These are phyloP conservation scores for Alternaria sp. DNA, from an alignment of 2,329 filamentous ascomycete species.

Conservation along the genomic window DNA sequence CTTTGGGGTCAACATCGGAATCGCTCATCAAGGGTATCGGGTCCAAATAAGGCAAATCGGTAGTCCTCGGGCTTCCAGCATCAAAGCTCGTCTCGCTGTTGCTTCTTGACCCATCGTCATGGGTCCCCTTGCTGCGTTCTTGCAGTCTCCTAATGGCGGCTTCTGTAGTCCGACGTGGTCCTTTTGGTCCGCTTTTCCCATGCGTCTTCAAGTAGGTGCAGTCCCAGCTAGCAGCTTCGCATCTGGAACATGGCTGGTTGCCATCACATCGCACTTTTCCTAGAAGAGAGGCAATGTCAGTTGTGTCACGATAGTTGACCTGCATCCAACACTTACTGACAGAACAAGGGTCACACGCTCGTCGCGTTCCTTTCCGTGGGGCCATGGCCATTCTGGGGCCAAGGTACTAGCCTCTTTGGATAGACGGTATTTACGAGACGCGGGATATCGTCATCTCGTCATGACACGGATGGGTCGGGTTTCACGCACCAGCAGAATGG, in stretches of 20 bases:
- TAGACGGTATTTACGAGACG: constrained; percentile 27
- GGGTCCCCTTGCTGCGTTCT: constrained; percentile 38
- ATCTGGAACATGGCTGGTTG: constrained; percentile 46
- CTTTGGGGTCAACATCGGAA: constrained; percentile 26
- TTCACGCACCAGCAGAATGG: constrained; percentile 9
- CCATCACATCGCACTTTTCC: constrained; percentile 48
- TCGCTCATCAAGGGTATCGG: constrained; percentile 33
- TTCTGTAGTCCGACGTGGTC: constrained; percentile 46
- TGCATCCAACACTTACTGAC: constrained; percentile 27
- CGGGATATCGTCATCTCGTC: constrained; percentile 30
- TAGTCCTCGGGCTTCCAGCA: constrained; percentile 38
- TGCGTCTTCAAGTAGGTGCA: constrained; percentile 50
- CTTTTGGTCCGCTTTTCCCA: constrained; percentile 49
- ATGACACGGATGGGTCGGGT: constrained; percentile 26
- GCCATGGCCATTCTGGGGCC: constrained; percentile 37
- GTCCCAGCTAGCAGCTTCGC: constrained; percentile 47
- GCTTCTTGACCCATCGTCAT: constrained; percentile 36
- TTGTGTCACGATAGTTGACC: not conserved
- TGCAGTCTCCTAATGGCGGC: constrained; percentile 47
- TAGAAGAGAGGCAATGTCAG: constrained; percentile 5
- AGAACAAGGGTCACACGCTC: constrained; percentile 49
- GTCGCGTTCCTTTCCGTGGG: constrained; percentile 47
- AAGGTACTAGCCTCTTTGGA: constrained; percentile 25
- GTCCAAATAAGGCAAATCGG: constrained; percentile 39
- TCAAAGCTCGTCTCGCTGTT: constrained; percentile 48